Evolutionary conservation across 371 early-diverging fungal genomes (phyloP).

Genomic region (Mucor racemosus): DNA sequence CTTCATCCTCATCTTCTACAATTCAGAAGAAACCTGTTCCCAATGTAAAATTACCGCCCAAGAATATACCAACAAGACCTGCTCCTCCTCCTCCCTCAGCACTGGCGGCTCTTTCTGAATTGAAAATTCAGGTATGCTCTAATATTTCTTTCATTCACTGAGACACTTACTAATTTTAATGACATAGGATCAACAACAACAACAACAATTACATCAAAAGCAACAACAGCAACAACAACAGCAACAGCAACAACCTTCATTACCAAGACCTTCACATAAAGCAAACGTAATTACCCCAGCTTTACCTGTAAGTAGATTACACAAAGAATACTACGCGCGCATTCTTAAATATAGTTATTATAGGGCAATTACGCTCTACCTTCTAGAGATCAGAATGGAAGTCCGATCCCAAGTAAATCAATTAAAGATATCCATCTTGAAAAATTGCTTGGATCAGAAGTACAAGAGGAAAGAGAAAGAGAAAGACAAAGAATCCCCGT

Average conservation of each 20-base stretch:
- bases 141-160: background rate
- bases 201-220: background rate
- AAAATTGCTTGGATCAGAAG: background rate
- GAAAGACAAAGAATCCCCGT: conserved; percentile 6
- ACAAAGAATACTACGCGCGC: background rate
- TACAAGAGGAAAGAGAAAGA: conserved; percentile 9
- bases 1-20: background rate
- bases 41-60: conserved; percentile 27
- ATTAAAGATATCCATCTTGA: conserved; percentile 9
- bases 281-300: conserved; percentile 12
- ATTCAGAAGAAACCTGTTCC: conserved; percentile 6
- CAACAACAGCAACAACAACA: background rate
- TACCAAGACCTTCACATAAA: conserved; percentile 18
- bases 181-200: background rate
- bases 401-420: conserved; percentile 12
- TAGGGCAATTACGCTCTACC: conserved; percentile 23
- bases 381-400: conserved; percentile 21
- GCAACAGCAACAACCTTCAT: conserved; percentile 3
- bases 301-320: conserved; percentile 14
- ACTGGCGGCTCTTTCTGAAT: conserved; percentile 16
- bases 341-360: background rate
- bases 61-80: conserved; percentile 27
- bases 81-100: conserved; percentile 29
- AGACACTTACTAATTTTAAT: background rate
- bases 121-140: conserved; percentile 14